Evolutionary conservation across 192 early-diverging fungal species (phyloP), one percentile per base, ranked within the genome.

Genomic region (Backusella parvicylindrica): DNA sequence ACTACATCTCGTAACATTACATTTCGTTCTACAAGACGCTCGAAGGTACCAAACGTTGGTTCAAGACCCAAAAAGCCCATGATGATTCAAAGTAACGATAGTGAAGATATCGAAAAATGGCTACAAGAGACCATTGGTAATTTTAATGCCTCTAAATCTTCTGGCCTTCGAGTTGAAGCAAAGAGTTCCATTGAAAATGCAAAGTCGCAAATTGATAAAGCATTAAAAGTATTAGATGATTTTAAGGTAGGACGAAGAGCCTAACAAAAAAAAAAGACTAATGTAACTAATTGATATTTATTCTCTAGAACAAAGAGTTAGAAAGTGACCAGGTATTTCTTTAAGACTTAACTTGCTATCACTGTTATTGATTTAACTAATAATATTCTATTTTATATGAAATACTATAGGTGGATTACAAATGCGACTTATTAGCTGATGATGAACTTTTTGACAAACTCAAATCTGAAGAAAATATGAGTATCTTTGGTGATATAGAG

Each of bases 401-500:
- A 15, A 43, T 43, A 12, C 18, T 33, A 32, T 33, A 33, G 32
- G 33, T 38, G n/a, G 68, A 70, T 9, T 70, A 60, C 12, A 65
- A 30, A 28, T 68, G 65, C 28, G 74, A 75, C 28, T 15, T 75
- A 21, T 49, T 75, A 23, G 74, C 74, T 2, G 74, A 75, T 53
- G 64, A 75, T 28, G 74, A 75, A 31, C n/a, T 75, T 0, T 75
- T 75, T 37, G 35, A 47, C 5, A 67, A 50, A n/a, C 65, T 75
- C 3, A 41, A 75, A 50, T 50, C 64, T 35, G 66, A 75, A 75
- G 74, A 75, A 15, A 75, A 50, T 11, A 67, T 49, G 32, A 68
- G 38, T 8, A 6, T 49, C 18, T 75, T 75, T 68, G 66, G 64
- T 75, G 65, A 65, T 4, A 50, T 75, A 7, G 65, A 67, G 13